Percentiles rank a stretch among this genome's conserved stretches.
Conservation (phyloP, 2,329 filamentous ascomycete species). For the Penicillium sp. region DNA sequence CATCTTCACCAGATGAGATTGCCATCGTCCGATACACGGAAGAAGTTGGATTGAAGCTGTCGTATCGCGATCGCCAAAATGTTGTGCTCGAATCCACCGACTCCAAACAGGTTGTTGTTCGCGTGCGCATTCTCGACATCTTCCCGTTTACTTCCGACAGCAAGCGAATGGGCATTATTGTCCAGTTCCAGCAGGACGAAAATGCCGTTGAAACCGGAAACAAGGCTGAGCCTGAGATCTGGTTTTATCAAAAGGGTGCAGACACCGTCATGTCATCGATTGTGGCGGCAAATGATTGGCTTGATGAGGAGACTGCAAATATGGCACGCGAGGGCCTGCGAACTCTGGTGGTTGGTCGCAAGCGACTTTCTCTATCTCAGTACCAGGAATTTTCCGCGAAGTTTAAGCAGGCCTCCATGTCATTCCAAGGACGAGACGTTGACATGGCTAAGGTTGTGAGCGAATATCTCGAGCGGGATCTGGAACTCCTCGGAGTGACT, state of each 20-base stretch:
- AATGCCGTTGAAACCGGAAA: slow-evolving; percentile 47
- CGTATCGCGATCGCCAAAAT: slow-evolving; percentile 79
- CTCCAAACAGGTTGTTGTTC: slow-evolving; percentile 71
- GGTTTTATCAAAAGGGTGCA: slow-evolving; percentile 98
- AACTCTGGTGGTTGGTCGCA: slow-evolving; percentile 92
- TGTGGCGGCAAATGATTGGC: slow-evolving; percentile 94
- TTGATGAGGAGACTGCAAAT: slow-evolving; percentile 98
- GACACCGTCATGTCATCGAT: slow-evolving; percentile 98
- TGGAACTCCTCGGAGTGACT: slow-evolving; percentile 94
- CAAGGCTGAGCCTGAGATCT: slow-evolving; percentile 72
- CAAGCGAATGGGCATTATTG: slow-evolving; percentile 96
- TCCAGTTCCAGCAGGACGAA: slow-evolving; percentile 70
- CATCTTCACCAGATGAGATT: slow-evolving; percentile 96
- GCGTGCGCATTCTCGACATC: slow-evolving; percentile 84
- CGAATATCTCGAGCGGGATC: slow-evolving; percentile 77
- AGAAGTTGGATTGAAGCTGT: slow-evolving; percentile 78
- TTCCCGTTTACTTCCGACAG: slow-evolving; percentile 98
- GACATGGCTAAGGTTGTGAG: slow-evolving; percentile 78
- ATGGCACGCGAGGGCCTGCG: slow-evolving; percentile 96
- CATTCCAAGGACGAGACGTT: slow-evolving; percentile 74
- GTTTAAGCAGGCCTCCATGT: slow-evolving; percentile 76
- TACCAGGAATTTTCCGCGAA: slow-evolving; percentile 75
- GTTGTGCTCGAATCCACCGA: slow-evolving; percentile 79
- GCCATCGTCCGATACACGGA: slow-evolving; percentile 97
- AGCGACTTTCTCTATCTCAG: slow-evolving; percentile 72